Evolutionary conservation across 257 asterid species (phyloP).

Genomic region (Ballota nigra): DNA sequence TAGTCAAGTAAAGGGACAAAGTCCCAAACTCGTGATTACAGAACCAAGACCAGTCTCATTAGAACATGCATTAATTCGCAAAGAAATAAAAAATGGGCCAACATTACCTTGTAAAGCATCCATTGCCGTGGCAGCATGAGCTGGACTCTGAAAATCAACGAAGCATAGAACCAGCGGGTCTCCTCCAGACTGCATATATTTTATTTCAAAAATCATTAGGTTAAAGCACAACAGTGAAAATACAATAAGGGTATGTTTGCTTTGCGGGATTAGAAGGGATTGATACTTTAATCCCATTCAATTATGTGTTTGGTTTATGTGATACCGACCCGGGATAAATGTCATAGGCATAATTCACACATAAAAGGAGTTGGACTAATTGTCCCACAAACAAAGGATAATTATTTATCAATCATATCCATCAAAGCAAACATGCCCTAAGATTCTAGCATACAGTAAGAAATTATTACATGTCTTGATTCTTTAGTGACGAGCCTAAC

Average conservation of each 20-base stretch:
- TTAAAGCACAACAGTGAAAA: background rate
- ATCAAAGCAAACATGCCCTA: too few relatives aligned
- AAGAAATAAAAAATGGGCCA: background rate
- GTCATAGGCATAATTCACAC: too few relatives aligned
- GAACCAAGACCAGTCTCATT: background rate
- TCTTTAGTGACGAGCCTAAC: slow-evolving; percentile 76
- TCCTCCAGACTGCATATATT: slow-evolving; percentile 57
- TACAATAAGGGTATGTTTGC: too few relatives aligned
- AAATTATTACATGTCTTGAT: slow-evolving; percentile 61
- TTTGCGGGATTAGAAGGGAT: too few relatives aligned
- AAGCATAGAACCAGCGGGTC: slow-evolving; percentile 74
- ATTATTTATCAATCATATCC: too few relatives aligned
- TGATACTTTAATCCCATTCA: too few relatives aligned
- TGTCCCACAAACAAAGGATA: too few relatives aligned
- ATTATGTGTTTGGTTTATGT: too few relatives aligned
- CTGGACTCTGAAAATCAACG: slow-evolving; percentile 77
- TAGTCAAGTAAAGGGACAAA: background rate
- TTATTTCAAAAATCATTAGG: slow-evolving; percentile 6
- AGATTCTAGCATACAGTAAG: background rate
- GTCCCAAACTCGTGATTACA: background rate
- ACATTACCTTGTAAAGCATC: slow-evolving; percentile 69
- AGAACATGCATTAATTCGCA: background rate
- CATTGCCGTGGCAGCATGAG: slow-evolving; percentile 85
- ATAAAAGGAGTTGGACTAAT: too few relatives aligned
- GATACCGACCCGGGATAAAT: too few relatives aligned